These are phyloP conservation scores for Moricandia arvensis DNA, from an alignment of 345 rosid species.

Conservation along the genomic window DNA sequence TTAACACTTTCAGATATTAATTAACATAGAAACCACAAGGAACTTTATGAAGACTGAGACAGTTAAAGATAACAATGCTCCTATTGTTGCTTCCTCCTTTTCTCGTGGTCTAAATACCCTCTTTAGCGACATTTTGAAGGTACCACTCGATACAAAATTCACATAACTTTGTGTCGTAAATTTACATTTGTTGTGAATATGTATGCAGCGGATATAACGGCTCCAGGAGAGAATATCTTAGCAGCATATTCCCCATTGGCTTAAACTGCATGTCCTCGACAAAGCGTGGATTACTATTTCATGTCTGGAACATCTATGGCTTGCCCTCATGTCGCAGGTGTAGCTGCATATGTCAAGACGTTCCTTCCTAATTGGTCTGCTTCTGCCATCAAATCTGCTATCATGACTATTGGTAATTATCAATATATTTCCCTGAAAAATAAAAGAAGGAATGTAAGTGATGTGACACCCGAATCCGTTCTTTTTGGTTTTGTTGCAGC, in stretches of 20 bases:
- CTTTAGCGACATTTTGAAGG: conserved; percentile 50
- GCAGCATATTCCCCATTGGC: conserved; percentile 25
- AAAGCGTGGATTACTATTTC: conserved; percentile 31
- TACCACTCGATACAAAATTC: not conserved
- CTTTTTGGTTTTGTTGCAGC: conserved; percentile 20
- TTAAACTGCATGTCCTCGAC: conserved; percentile 23
- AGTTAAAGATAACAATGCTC: conserved; percentile 38
- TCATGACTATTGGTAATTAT: conserved; percentile 66
- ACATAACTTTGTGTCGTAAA: not conserved
- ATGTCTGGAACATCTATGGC: conserved; percentile 72
- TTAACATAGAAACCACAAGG: no score
- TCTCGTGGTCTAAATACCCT: conserved; percentile 48
- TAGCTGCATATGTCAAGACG: conserved; percentile 49
- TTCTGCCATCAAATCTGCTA: conserved; percentile 65
- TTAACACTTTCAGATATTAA: no score
- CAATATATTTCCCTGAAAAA: not conserved
- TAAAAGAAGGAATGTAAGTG: not conserved
- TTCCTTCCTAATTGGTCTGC: conserved; percentile 46
- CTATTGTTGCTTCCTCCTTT: conserved; percentile 44
- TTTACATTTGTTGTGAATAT: not conserved
- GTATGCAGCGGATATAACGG: no score
- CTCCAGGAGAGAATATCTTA: no score
- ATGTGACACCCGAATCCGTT: no score
- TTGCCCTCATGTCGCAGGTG: conserved; percentile 68
- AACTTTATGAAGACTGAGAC: no score